These are phyloP conservation scores for Fraxinus quadrangulata DNA, from an alignment of 257 asterid species.

Conservation along the genomic window DNA sequence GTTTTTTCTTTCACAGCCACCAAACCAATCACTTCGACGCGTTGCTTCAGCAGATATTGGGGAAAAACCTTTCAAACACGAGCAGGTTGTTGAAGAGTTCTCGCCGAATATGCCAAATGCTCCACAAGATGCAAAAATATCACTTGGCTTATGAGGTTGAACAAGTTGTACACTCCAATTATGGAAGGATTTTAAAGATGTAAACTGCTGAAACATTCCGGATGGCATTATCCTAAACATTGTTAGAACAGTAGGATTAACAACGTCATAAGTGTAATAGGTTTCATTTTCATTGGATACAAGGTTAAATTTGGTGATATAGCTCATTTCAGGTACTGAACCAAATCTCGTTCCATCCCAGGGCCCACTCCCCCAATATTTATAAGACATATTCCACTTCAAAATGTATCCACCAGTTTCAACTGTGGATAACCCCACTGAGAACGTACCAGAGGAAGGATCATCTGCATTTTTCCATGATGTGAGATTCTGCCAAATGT, in stretches of 20 bases:
- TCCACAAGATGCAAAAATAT: constrained; percentile 33
- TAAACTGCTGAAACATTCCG: constrained; percentile 32
- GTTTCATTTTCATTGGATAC: constrained; percentile 20
- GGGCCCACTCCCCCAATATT: constrained; percentile 33
- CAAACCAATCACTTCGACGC: not conserved
- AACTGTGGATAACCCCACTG: constrained; percentile 18
- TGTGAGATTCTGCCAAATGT: constrained; percentile 23
- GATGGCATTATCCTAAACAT: constrained; percentile 31
- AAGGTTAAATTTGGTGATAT: not conserved
- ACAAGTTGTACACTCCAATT: not conserved
- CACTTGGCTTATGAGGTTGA: constrained; percentile 11
- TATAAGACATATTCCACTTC: constrained; percentile 36
- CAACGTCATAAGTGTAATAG: constrained; percentile 18
- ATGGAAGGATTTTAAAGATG: not conserved
- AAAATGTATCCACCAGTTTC: not conserved
- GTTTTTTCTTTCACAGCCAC: constrained; percentile 34
- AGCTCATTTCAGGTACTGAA: constrained; percentile 33
- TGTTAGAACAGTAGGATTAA: not conserved
- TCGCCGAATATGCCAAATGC: constrained; percentile 28
- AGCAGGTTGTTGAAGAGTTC: constrained; percentile 18
- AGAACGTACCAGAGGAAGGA: constrained; percentile 44
- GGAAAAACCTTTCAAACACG: constrained; percentile 37
- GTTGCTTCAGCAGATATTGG: not conserved
- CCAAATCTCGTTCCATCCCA: constrained; percentile 32
- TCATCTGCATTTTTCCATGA: constrained; percentile 43